A percentile compares a stretch with the other conserved stretches of the same genome.
Evolutionary conservation across 768 basidiomycete genomes (phyloP).

Genomic region (Psilocybe azurescens): DNA sequence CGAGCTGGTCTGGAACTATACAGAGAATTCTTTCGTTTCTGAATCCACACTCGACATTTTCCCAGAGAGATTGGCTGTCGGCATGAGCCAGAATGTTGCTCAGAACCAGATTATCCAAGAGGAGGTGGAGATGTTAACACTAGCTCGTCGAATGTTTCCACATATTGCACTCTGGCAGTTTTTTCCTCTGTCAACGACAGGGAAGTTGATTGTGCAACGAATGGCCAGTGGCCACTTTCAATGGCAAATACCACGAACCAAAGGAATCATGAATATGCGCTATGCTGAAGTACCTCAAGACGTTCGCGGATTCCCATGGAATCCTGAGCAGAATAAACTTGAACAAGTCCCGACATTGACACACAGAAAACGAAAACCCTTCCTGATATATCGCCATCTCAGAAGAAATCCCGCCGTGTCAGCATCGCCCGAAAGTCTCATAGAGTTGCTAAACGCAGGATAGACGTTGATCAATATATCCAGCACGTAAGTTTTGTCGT

Average conservation of each 20-base stretch:
- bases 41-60: background rate
- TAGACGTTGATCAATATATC: background rate
- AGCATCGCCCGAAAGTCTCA: background rate
- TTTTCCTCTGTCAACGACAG: background rate
- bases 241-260: background rate
- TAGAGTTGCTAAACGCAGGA: background rate
- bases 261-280: background rate
- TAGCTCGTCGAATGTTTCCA: background rate
- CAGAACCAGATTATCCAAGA: background rate
- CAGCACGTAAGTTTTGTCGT: conserved; percentile 1
- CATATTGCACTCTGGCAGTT: background rate
- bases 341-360: conserved; percentile 1
- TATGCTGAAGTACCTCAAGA: background rate
- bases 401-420: background rate
- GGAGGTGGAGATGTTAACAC: background rate
- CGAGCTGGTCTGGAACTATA: background rate
- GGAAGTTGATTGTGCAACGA: background rate
- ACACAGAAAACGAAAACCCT: conserved; percentile 3
- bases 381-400: conserved; percentile 12
- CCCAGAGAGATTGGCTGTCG: background rate
- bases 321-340: background rate
- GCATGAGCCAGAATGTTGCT: background rate
- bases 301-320: background rate
- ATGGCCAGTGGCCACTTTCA: background rate
- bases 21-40: background rate